These are phyloP conservation scores for Kazachstania psychrophila DNA, from an alignment of 805 yeast genomes.

Conservation along the genomic window DNA sequence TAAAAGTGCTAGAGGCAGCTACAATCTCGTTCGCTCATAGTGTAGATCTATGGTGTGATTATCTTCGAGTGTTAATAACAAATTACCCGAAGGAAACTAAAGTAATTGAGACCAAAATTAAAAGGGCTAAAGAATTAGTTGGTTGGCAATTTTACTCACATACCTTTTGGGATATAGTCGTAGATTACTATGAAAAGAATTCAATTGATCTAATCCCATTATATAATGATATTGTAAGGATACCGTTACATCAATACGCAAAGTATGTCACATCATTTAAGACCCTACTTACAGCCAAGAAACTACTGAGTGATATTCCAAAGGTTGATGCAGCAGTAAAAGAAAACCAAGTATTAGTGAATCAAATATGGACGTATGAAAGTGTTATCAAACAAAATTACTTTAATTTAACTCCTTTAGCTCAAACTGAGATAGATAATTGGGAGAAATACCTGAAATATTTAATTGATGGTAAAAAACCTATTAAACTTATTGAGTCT, in stretches of 20 bases:
- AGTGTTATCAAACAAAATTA: slow-evolving; percentile 47
- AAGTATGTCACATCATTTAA: slow-evolving; percentile 50
- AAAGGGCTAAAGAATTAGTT: slow-evolving; percentile 39
- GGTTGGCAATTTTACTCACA: slow-evolving; percentile 75
- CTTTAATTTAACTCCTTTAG: slow-evolving; percentile 43
- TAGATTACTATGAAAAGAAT: slow-evolving; percentile 48
- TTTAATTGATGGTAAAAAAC: slow-evolving; percentile 33
- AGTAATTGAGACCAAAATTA: slow-evolving; percentile 36
- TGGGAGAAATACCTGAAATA: slow-evolving; percentile 61
- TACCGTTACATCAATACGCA: slow-evolving; percentile 84
- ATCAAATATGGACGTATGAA: slow-evolving; percentile 65
- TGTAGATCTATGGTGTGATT: slow-evolving; percentile 62
- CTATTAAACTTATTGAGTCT: slow-evolving; percentile 31
- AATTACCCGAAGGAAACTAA: slow-evolving; percentile 30
- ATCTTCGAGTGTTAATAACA: slow-evolving; percentile 43
- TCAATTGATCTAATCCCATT: slow-evolving; percentile 32
- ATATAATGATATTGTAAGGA: slow-evolving; percentile 37
- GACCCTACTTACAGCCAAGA: slow-evolving; percentile 21
- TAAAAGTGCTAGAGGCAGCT: slow-evolving; percentile 36
- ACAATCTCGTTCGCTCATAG: slow-evolving; percentile 47
- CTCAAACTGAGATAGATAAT: slow-evolving; percentile 34
- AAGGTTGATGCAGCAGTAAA: slow-evolving; percentile 38
- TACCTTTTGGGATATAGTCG: slow-evolving; percentile 69
- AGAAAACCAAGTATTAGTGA: slow-evolving; percentile 38
- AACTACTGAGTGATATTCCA: slow-evolving; percentile 2